Percentiles rank a stretch among this genome's conserved stretches.
These are phyloP conservation scores for Rhizopogon sp. DNA, from an alignment of 768 basidiomycete genomes.

Conservation along the genomic window DNA sequence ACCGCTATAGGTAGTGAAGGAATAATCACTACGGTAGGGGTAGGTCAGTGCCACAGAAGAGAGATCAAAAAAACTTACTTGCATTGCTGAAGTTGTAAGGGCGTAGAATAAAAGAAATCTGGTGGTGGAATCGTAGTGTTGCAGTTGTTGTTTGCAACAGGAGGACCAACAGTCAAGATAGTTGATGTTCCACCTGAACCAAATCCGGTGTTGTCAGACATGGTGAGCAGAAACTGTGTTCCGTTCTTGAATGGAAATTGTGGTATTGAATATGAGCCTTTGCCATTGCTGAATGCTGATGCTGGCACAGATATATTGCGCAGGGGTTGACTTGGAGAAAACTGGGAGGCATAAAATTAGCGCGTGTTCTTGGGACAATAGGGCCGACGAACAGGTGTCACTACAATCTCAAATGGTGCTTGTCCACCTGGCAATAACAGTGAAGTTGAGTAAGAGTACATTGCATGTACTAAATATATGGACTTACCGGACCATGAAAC, in stretches of 20 bases:
- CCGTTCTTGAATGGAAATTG: constrained; percentile 37
- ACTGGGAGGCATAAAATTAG: constrained; percentile 26
- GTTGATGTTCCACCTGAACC: constrained; percentile 55
- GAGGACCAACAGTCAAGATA: constrained; percentile 42
- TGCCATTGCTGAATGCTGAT: constrained; percentile 46
- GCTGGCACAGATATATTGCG: constrained; percentile 51
- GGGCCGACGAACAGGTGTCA: constrained; percentile 43
- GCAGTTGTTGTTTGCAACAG: constrained; percentile 40
- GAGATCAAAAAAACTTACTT: constrained; percentile 30
- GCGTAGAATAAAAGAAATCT: constrained; percentile 44
- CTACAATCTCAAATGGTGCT: constrained; percentile 43
- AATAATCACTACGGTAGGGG: constrained; percentile 35
- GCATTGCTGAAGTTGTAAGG: constrained; percentile 56
- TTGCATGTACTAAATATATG: no score
- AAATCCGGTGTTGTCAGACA: constrained; percentile 72
- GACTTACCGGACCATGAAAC: constrained; percentile 61
- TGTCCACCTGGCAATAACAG: constrained; percentile 42
- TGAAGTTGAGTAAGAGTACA: not conserved
- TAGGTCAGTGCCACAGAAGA: constrained; percentile 4
- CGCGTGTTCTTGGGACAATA: not conserved
- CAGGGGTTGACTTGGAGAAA: constrained; percentile 37
- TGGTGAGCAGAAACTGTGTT: constrained; percentile 45
- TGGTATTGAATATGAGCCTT: constrained; percentile 44
- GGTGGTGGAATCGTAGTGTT: constrained; percentile 39
- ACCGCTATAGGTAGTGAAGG: constrained; percentile 36